A percentile compares a stretch with the other conserved stretches of the same genome.
These are phyloP conservation scores for Candida tallmaniae DNA, from an alignment of 805 yeast genomes.

Conservation along the genomic window DNA sequence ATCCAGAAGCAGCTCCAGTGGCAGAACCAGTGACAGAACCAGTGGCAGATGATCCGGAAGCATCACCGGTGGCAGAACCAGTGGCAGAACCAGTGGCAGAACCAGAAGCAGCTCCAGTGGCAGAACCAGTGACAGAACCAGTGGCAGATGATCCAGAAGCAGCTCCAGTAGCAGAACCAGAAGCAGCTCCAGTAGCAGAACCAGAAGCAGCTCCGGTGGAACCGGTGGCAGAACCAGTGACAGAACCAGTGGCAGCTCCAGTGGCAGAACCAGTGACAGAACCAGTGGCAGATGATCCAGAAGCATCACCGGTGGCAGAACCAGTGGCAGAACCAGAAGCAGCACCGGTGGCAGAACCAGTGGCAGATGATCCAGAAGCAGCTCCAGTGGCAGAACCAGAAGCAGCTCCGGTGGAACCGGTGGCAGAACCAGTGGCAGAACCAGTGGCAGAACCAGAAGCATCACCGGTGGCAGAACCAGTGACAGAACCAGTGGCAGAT, in stretches of 20 bases:
- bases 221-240: slow-evolving; percentile 7
- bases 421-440: background rate
- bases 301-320: slow-evolving; percentile 12
- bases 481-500: slow-evolving; percentile 3
- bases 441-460: slow-evolving; percentile 2
- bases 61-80: no score
- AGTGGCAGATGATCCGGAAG: no score
- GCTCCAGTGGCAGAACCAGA: slow-evolving; percentile 1
- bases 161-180: slow-evolving; percentile 6
- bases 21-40: no score
- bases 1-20: no score
- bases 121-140: no score
- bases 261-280: slow-evolving; percentile 5
- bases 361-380: slow-evolving; percentile 2
- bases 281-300: slow-evolving; percentile 9
- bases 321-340: slow-evolving; percentile 9
- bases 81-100: no score
- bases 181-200: slow-evolving; percentile 10
- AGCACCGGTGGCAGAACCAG: slow-evolving; percentile 7
- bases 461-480: slow-evolving; percentile 8
- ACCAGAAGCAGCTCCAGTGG: no score
- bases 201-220: slow-evolving; percentile 3
- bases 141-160: slow-evolving; percentile 17
- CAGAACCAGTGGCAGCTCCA: slow-evolving; percentile 14
- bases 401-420: background rate